These are phyloP conservation scores for Lentinula detonsa DNA, from an alignment of 768 basidiomycete species.

Conservation along the genomic window DNA sequence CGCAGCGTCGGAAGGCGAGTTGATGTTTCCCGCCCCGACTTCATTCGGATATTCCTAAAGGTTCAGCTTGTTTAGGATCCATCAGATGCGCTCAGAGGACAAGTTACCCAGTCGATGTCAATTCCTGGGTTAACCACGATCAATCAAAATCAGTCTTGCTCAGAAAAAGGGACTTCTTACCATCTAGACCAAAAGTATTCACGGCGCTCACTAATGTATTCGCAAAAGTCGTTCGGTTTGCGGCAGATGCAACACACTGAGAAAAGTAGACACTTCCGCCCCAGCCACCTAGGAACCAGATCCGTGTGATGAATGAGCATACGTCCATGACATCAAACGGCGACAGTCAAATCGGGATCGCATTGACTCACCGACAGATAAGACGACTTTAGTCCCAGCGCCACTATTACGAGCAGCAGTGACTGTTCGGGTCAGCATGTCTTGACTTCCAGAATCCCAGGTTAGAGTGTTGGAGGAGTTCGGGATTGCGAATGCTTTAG, in stretches of 20 bases:
- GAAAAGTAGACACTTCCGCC: conserved; percentile 65
- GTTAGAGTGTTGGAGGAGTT: conserved; percentile 47
- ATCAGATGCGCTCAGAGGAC: not conserved
- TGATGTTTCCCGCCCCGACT: conserved; percentile 54
- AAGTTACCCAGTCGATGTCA: conserved; percentile 50
- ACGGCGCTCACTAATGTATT: conserved; percentile 50
- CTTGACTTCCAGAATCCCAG: conserved; percentile 45
- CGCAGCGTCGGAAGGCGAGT: conserved; percentile 52
- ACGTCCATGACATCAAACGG: not conserved
- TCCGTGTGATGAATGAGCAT: not conserved
- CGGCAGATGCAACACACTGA: conserved; percentile 42
- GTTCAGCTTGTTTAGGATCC: not conserved
- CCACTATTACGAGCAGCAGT: conserved; percentile 47
- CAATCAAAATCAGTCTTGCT: not conserved
- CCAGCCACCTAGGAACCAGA: conserved; percentile 54
- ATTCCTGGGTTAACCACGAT: conserved; percentile 19
- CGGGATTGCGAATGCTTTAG: conserved; percentile 62
- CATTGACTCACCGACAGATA: conserved; percentile 53
- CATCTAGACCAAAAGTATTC: conserved; percentile 56
- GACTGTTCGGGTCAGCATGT: conserved; percentile 53
- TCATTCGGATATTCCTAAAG: conserved; percentile 67
- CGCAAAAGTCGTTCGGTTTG: conserved; percentile 51
- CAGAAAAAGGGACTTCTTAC: conserved; percentile 32
- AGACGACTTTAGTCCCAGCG: conserved; percentile 56
- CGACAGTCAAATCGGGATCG: conserved; percentile 6